Evolutionary conservation across 2,329 filamentous ascomycete species (phyloP).

Genomic region (Aspergillus transmontanensis): DNA sequence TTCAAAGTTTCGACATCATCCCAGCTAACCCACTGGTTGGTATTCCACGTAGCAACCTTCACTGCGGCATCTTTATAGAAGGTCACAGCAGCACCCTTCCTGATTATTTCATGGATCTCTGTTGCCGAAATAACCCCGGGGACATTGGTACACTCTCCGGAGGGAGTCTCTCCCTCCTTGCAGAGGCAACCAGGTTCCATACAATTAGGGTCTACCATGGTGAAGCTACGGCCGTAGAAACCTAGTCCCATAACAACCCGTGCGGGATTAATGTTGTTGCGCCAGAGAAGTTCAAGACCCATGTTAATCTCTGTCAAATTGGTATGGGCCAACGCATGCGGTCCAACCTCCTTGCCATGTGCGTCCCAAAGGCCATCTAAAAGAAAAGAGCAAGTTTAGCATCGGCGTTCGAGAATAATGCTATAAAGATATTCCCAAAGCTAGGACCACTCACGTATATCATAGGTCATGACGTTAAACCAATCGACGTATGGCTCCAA

Average conservation of each 20-base stretch:
- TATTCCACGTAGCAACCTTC: conserved; percentile 18
- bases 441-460: conserved; percentile 17
- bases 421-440: neutral
- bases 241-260: conserved; percentile 51
- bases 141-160: conserved; percentile 12
- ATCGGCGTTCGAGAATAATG: neutral
- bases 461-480: conserved; percentile 28
- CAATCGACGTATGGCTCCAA: conserved; percentile 17
- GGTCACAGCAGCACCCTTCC: neutral
- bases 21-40: conserved; percentile 19
- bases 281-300: conserved; percentile 50
- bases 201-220: conserved; percentile 9
- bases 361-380: conserved; percentile 27
- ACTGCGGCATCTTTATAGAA: conserved; percentile 16
- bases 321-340: conserved; percentile 23
- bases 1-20: conserved; percentile 21
- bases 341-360: conserved; percentile 14
- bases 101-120: conserved; percentile 12
- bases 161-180: neutral
- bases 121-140: conserved; percentile 9
- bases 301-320: conserved; percentile 32
- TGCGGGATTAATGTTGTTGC: conserved; percentile 42
- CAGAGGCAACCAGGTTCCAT: conserved; percentile 14
- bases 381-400: neutral
- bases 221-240: conserved; percentile 44